phyloP scores from a whole-genome alignment of 2,329 filamentous ascomycete species.

The Hypoxylon sp. region DNA sequence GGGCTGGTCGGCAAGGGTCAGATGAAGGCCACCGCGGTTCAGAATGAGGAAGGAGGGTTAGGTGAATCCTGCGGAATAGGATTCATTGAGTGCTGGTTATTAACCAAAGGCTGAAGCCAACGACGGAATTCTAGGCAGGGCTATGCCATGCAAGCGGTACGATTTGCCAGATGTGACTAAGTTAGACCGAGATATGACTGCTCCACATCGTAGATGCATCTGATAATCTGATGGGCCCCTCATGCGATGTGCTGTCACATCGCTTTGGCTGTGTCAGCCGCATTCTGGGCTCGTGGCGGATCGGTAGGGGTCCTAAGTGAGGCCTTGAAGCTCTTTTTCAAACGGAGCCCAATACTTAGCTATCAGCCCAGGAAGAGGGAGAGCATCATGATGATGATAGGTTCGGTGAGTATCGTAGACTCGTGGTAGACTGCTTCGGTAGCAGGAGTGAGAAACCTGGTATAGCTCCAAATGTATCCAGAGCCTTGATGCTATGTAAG shows the following conservation, averaged over 20 bases:
- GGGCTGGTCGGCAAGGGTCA: constrained; percentile 5
- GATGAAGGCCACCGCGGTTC: constrained; percentile 31
- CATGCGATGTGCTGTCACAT: constrained; percentile 8
- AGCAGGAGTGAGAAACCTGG: no score
- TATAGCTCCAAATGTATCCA: no score
- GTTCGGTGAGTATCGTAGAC: background rate
- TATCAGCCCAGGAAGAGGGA: background rate
- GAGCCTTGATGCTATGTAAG: no score
- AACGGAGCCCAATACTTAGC: constrained; percentile 18
- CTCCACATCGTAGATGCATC: constrained; percentile 16
- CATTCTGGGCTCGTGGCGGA: constrained; percentile 18
- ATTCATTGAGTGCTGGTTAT: constrained; percentile 1
- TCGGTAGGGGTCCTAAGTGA: constrained; percentile 17
- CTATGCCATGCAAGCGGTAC: constrained; percentile 1
- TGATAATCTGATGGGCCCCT: constrained; percentile 29
- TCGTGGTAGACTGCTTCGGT: constrained; percentile 2
- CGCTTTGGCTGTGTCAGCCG: constrained; percentile 19
- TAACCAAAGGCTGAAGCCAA: constrained; percentile 18
- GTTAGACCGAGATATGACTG: constrained; percentile 30
- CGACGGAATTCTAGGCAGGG: constrained; percentile 6
- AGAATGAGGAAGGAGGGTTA: constrained; percentile 41
- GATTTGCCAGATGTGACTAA: constrained; percentile 14
- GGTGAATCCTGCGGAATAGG: constrained; percentile 3
- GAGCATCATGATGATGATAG: background rate
- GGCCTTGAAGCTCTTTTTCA: background rate